Percentiles rank a stretch among this genome's conserved stretches.
Evolutionary conservation across 176 grass and related monocot species (phyloP).

Genomic region (Urochloa ruziziensis): DNA sequence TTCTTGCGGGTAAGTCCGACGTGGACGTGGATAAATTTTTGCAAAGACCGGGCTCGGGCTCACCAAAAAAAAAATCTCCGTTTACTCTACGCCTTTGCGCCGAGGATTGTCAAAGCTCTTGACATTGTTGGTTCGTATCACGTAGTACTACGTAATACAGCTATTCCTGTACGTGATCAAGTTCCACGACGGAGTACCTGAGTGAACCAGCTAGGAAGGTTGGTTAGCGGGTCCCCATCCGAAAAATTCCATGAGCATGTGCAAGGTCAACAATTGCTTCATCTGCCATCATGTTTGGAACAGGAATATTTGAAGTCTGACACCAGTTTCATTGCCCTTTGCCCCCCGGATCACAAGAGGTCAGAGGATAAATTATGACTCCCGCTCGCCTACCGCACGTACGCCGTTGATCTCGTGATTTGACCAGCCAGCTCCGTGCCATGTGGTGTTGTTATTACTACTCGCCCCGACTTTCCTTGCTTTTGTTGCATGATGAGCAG

Average conservation of each 20-base stretch:
- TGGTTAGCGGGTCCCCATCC: not conserved
- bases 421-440: not conserved
- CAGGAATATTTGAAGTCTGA: conserved; percentile 1
- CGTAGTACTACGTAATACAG: not conserved
- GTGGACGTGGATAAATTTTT: not conserved
- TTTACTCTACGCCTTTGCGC: not conserved
- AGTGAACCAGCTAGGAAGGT: not conserved
- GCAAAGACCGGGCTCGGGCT: not conserved
- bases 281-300: conserved; percentile 2
- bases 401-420: not conserved
- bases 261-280: conserved; percentile 20
- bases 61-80: not conserved
- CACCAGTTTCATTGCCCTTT: not conserved
- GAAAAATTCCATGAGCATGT: not conserved
- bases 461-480: not conserved
- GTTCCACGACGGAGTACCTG: not conserved
- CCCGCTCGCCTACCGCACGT: not conserved
- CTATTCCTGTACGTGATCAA: not conserved
- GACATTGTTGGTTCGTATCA: not conserved
- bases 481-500: not conserved
- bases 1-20: conserved; percentile 39
- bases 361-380: conserved; percentile 19
- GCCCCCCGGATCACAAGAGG: not conserved
- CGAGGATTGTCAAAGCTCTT: not conserved
- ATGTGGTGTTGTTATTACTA: not conserved